Conservation (phyloP, 2,329 filamentous ascomycete species). For the Cladosporium sp. region DNA sequence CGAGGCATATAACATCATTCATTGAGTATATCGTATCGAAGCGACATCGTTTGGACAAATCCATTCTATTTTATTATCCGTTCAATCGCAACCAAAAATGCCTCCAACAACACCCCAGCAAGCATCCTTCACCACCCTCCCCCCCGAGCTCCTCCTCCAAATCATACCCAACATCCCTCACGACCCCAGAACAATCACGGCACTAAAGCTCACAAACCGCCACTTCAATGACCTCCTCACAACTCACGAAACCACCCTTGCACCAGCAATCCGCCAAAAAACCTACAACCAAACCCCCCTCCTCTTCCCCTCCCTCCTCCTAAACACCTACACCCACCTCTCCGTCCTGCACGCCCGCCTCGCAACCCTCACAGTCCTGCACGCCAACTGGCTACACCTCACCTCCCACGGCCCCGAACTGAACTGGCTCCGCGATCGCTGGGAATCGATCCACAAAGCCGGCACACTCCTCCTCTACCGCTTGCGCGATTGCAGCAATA, state of each 20-base stretch:
- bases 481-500: constrained; percentile 23
- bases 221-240: constrained; percentile 25
- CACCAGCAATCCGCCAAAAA: constrained; percentile 21
- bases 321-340: constrained; percentile 8
- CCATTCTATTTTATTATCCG: background rate
- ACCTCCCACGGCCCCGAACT: constrained; percentile 24
- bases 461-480: constrained; percentile 31
- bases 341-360: constrained; percentile 20
- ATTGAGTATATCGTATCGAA: background rate
- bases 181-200: constrained; percentile 19
- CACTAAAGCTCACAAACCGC: constrained; percentile 26
- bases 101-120: background rate
- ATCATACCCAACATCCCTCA: constrained; percentile 27
- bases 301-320: constrained; percentile 24
- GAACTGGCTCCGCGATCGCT: constrained; percentile 29
- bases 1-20: constrained; percentile 7
- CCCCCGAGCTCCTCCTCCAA: constrained; percentile 28
- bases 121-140: constrained; percentile 23
- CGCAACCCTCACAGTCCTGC: constrained; percentile 21
- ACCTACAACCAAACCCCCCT: constrained; percentile 15
- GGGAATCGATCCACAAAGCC: constrained; percentile 28
- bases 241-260: constrained; percentile 27
- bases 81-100: background rate
- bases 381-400: constrained; percentile 28
- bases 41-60: background rate